Conservation (phyloP, 2,329 filamentous ascomycete genomes). For the Gyromitra esculenta region DNA sequence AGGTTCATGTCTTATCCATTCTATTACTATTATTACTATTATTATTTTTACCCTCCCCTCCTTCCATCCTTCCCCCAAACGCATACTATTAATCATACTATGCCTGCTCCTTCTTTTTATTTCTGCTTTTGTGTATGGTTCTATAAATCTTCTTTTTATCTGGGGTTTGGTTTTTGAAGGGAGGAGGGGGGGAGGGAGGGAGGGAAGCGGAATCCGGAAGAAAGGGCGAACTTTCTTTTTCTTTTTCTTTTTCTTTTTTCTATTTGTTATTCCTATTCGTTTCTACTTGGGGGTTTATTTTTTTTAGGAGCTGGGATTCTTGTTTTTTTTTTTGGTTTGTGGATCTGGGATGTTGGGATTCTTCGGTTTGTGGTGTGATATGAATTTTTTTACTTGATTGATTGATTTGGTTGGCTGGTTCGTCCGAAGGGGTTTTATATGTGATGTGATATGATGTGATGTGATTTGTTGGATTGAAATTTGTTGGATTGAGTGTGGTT, state of each 20-base stretch:
- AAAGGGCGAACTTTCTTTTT: conserved; percentile 5
- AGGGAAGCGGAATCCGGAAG: neutral
- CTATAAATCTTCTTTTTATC: neutral
- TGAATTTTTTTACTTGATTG: neutral
- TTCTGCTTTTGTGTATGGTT: neutral
- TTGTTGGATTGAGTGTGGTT: too few species aligned
- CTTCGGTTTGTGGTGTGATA: neutral
- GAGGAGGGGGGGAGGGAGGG: neutral
- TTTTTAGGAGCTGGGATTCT: neutral
- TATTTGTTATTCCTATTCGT: conserved; percentile 4
- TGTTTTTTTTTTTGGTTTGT: neutral
- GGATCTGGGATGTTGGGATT: too few species aligned
- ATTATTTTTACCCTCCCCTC: neutral
- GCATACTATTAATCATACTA: neutral
- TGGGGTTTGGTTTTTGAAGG: too few species aligned
- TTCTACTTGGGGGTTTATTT: conserved; percentile 12
- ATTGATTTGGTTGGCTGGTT: neutral
- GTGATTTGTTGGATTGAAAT: too few species aligned
- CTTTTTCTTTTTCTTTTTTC: conserved; percentile 16
- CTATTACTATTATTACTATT: neutral
- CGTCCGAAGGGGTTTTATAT: neutral
- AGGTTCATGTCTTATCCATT: neutral
- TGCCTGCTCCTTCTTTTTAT: neutral
- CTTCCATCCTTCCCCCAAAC: neutral
- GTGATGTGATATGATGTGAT: too few species aligned